A percentile compares a stretch with the other conserved stretches of the same genome.
phyloP scores from a whole-genome alignment of 768 basidiomycete genomes.

The Tulasnella sp. region DNA sequence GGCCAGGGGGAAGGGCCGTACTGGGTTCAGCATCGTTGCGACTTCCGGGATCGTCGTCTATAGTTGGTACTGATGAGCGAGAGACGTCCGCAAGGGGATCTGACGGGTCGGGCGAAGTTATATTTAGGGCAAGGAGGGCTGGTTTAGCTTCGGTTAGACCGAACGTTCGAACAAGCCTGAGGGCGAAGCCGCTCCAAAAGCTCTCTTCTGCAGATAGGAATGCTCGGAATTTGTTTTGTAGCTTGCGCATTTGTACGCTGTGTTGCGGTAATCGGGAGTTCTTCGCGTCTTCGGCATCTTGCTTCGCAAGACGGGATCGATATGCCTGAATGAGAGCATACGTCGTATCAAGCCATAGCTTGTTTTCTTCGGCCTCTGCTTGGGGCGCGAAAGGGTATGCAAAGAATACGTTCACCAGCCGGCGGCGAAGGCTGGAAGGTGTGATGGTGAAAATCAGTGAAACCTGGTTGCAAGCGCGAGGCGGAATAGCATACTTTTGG shows the following conservation, averaged over 20 bases:
- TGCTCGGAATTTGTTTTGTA: slow-evolving; percentile 81
- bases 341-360: slow-evolving; percentile 91
- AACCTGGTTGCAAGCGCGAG: neutral
- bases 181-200: slow-evolving; percentile 80
- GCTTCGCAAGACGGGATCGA: slow-evolving; percentile 64
- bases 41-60: slow-evolving; percentile 4
- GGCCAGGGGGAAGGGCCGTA: slow-evolving; percentile 46
- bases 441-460: slow-evolving; percentile 19
- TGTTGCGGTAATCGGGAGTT: neutral
- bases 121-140: slow-evolving; percentile 54
- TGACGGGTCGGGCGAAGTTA: slow-evolving; percentile 34
- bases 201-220: slow-evolving; percentile 87
- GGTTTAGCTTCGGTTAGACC: slow-evolving; percentile 60
- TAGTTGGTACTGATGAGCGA: neutral
- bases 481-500: slow-evolving; percentile 56
- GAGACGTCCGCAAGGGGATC: slow-evolving; percentile 8
- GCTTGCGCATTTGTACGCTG: slow-evolving; percentile 76
- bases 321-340: slow-evolving; percentile 79
- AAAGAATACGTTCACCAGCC: slow-evolving; percentile 65
- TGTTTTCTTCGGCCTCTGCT: slow-evolving; percentile 73
- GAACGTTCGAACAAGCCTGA: slow-evolving; percentile 69
- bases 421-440: slow-evolving; percentile 56
- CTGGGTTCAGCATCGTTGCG: neutral
- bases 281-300: slow-evolving; percentile 48
- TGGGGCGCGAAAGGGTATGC: slow-evolving; percentile 65